These are phyloP conservation scores for Aspergillus japonicus DNA, from an alignment of 2,329 filamentous ascomycete species.

Conservation along the genomic window DNA sequence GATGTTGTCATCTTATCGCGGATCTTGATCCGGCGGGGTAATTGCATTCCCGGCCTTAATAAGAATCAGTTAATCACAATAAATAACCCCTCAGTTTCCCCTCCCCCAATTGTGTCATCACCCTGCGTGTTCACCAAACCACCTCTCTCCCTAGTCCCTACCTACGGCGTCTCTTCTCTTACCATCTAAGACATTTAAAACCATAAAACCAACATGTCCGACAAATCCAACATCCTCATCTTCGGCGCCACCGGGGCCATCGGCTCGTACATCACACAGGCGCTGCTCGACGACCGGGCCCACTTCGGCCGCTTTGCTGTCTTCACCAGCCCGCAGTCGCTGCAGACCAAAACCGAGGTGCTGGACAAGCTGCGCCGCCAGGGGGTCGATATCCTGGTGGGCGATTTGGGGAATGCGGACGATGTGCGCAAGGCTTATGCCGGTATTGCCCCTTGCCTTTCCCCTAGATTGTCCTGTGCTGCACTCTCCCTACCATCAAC, in stretches of 20 bases:
- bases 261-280: conserved; percentile 47
- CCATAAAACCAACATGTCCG: too few relatives aligned
- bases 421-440: conserved; percentile 59
- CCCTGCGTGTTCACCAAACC: too few relatives aligned
- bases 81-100: background rate
- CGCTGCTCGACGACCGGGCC: conserved; percentile 49
- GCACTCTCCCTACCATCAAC: background rate
- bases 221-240: conserved; percentile 22
- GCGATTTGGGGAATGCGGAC: conserved; percentile 53
- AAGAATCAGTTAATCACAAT: too few relatives aligned
- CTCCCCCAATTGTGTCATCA: background rate
- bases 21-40: background rate
- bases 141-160: too few relatives aligned
- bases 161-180: too few relatives aligned
- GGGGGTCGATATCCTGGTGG: conserved; percentile 56
- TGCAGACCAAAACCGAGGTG: conserved; percentile 50
- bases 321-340: conserved; percentile 56
- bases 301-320: conserved; percentile 56
- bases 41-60: background rate
- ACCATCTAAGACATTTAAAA: too few relatives aligned
- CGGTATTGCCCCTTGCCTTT: conserved; percentile 29
- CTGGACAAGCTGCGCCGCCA: conserved; percentile 49
- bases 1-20: background rate
- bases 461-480: too few relatives aligned
- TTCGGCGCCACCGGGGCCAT: conserved; percentile 26